Evolutionary conservation across 768 basidiomycete genomes (phyloP).

Genomic region (Calocybe cyanea): DNA sequence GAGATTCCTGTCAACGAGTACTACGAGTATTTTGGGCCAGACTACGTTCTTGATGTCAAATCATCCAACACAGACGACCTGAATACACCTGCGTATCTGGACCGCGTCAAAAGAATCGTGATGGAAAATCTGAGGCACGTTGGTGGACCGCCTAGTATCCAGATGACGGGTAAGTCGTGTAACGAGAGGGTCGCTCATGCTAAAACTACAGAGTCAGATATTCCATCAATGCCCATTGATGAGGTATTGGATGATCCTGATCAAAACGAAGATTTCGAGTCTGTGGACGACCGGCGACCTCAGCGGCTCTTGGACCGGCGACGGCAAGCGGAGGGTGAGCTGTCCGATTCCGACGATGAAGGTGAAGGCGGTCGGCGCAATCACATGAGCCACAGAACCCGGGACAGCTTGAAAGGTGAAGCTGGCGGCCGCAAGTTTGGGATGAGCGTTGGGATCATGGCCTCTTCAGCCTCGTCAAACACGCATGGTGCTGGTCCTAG

Average conservation of each 20-base stretch:
- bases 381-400: slow-evolving; percentile 54
- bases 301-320: slow-evolving; percentile 75
- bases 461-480: slow-evolving; percentile 46
- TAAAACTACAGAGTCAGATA: slow-evolving; percentile 45
- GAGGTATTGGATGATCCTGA: slow-evolving; percentile 77
- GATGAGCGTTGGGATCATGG: slow-evolving; percentile 69
- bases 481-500: slow-evolving; percentile 78
- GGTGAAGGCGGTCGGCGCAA: slow-evolving; percentile 83
- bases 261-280: slow-evolving; percentile 79
- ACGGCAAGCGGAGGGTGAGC: slow-evolving; percentile 80
- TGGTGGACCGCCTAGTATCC: slow-evolving; percentile 89
- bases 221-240: slow-evolving; percentile 83
- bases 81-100: slow-evolving; percentile 89
- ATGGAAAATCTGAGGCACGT: slow-evolving; percentile 86
- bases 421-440: slow-evolving; percentile 53
- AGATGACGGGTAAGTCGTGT: slow-evolving; percentile 67
- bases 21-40: slow-evolving; percentile 98
- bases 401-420: slow-evolving; percentile 44
- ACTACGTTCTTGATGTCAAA: slow-evolving; percentile 93
- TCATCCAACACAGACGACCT: slow-evolving; percentile 93
- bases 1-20: slow-evolving; percentile 99
- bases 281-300: slow-evolving; percentile 73
- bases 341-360: slow-evolving; percentile 98
- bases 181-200: neutral
- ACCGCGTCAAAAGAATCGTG: slow-evolving; percentile 88